A percentile compares a stretch with the other conserved stretches of the same genome.
phyloP scores from a whole-genome alignment of 805 yeast species.

The Blastobotrys terrestris region DNA sequence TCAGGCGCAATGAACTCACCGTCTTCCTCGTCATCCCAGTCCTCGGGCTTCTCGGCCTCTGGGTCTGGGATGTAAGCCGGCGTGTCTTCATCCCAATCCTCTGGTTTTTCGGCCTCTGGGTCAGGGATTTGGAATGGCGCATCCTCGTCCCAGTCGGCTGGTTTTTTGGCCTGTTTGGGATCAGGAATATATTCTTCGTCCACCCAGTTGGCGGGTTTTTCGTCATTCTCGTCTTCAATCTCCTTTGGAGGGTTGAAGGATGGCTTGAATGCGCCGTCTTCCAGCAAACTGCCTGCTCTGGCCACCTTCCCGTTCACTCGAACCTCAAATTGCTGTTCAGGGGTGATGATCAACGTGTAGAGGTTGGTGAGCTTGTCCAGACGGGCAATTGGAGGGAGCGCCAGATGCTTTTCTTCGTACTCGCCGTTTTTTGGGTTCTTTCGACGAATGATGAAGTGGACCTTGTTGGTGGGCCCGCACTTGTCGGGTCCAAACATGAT shows the following conservation, averaged over 20 bases:
- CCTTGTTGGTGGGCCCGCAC: constrained; percentile 75
- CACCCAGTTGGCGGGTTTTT: constrained; percentile 79
- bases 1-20: constrained; percentile 77
- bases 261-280: constrained; percentile 54
- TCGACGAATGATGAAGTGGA: constrained; percentile 67
- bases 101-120: constrained; percentile 63
- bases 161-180: constrained; percentile 57
- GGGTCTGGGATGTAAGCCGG: constrained; percentile 62
- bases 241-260: constrained; percentile 59
- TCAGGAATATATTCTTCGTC: constrained; percentile 64
- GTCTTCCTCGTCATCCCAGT: constrained; percentile 88
- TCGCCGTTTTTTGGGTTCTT: constrained; percentile 48
- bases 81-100: constrained; percentile 68
- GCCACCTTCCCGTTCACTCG: constrained; percentile 74
- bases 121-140: constrained; percentile 62
- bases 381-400: constrained; percentile 61
- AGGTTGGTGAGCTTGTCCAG: constrained; percentile 49
- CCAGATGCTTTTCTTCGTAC: constrained; percentile 63
- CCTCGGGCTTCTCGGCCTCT: constrained; percentile 56
- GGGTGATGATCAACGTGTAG: constrained; percentile 69
- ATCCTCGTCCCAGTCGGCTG: constrained; percentile 78
- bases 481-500: constrained; percentile 93
- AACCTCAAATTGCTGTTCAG: constrained; percentile 66
- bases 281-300: constrained; percentile 61
- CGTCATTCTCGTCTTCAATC: constrained; percentile 50